phyloP scores from a whole-genome alignment of 2,329 filamentous ascomycete species.

The Chaetomium olivaceum region DNA sequence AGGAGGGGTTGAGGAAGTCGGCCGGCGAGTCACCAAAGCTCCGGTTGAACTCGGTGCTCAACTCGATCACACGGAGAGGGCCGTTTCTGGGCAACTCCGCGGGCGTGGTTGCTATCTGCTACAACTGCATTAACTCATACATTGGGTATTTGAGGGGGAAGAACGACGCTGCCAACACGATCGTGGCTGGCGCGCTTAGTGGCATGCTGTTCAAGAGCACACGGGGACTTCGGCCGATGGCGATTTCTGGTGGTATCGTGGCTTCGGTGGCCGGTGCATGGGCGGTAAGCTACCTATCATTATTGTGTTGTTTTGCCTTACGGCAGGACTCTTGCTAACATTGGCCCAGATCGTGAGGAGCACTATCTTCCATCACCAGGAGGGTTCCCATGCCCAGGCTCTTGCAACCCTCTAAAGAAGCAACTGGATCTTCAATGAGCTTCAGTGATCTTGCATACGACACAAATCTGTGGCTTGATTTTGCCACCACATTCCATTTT shows the following conservation, averaged over 20 bases:
- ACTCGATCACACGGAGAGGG: constrained; percentile 87
- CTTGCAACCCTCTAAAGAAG: constrained; percentile 20
- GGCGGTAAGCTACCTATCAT: constrained; percentile 67
- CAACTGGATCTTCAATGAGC: not conserved
- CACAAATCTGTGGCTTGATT: constrained; percentile 7
- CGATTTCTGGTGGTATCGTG: constrained; percentile 90
- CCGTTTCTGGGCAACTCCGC: constrained; percentile 96
- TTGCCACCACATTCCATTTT: constrained; percentile 14
- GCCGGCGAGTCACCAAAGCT: constrained; percentile 80
- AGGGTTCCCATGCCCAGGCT: constrained; percentile 34
- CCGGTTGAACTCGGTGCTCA: constrained; percentile 89
- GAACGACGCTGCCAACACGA: constrained; percentile 87
- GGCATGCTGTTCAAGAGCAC: constrained; percentile 98
- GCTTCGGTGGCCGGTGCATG: constrained; percentile 81
- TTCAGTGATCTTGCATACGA: not conserved
- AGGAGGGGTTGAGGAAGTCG: constrained; percentile 83
- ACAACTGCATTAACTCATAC: constrained; percentile 88
- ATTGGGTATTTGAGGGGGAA: constrained; percentile 78
- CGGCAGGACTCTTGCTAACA: constrained; percentile 30
- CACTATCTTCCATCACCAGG: constrained; percentile 46
- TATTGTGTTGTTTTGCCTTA: constrained; percentile 2
- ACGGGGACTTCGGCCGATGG: constrained; percentile 83
- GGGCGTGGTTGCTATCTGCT: constrained; percentile 91
- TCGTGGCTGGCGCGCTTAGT: constrained; percentile 80
- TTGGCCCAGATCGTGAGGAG: constrained; percentile 37